These are phyloP conservation scores for Elsinoe perseae DNA, from an alignment of 2,329 filamentous ascomycete species.

Conservation along the genomic window DNA sequence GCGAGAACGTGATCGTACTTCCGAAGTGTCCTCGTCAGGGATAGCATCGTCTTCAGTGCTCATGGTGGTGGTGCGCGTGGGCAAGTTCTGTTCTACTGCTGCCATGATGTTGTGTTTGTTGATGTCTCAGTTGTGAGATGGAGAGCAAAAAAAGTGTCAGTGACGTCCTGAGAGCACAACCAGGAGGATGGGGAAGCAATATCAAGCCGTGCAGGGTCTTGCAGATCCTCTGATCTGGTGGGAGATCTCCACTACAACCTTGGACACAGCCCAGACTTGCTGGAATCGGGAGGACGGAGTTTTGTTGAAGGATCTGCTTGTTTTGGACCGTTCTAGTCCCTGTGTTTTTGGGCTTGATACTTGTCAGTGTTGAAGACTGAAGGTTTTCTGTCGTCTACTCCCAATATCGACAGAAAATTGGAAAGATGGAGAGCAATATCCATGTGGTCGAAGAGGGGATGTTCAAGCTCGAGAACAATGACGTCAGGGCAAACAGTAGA, in stretches of 20 bases:
- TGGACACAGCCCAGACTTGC: background rate
- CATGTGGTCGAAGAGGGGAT: background rate
- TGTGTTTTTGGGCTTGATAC: background rate
- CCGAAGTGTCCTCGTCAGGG: constrained; percentile 43
- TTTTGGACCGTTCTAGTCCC: background rate
- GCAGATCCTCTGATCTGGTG: constrained; percentile 12
- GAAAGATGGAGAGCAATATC: background rate
- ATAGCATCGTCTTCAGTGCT: constrained; percentile 39
- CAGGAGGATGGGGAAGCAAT: background rate
- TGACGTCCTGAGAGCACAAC: background rate
- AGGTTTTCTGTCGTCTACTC: background rate
- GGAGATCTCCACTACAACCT: background rate
- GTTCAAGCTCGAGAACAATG: background rate
- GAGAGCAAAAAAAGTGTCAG: background rate
- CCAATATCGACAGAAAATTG: background rate
- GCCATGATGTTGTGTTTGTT: constrained; percentile 14
- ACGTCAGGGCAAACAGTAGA: background rate
- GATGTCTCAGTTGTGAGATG: background rate
- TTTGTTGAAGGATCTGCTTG: background rate
- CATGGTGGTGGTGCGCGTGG: constrained; percentile 27
- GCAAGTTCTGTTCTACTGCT: constrained; percentile 22
- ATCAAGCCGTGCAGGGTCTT: constrained; percentile 3
- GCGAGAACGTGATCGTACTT: constrained; percentile 26
- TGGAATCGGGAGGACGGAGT: background rate
- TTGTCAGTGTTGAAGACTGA: background rate